A percentile compares a stretch with the other conserved stretches of the same genome.
Evolutionary conservation across 306 rosid species (phyloP).

Genomic region (Vigna radiata): DNA sequence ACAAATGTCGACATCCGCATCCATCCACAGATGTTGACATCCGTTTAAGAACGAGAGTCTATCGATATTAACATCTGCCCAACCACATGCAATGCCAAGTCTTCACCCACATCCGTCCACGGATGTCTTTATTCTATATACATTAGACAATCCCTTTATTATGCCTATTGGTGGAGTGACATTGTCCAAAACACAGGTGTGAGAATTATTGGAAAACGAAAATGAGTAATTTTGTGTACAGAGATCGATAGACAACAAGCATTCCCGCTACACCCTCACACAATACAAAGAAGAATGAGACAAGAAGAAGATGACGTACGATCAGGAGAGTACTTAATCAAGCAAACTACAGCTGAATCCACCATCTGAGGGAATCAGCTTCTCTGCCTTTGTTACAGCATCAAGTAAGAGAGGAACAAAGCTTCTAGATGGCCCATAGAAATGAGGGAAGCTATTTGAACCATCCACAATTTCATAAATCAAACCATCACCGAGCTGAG

Average conservation of each 20-base stretch:
- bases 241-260: not conserved
- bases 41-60: too few relatives aligned
- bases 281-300: conserved; percentile 18
- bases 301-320: conserved; percentile 1
- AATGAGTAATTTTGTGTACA: not conserved
- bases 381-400: conserved; percentile 73
- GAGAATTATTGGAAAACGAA: too few relatives aligned
- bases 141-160: too few relatives aligned
- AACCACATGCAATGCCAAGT: too few relatives aligned
- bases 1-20: too few relatives aligned
- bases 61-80: too few relatives aligned
- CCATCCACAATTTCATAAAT: conserved; percentile 79
- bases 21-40: too few relatives aligned
- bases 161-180: too few relatives aligned
- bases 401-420: conserved; percentile 71
- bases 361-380: conserved; percentile 62
- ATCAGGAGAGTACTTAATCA: conserved; percentile 40
- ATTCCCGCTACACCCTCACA: conserved; percentile 1
- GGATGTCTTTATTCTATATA: too few relatives aligned
- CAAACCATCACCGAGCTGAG: conserved; percentile 87
- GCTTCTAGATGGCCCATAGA: conserved; percentile 83
- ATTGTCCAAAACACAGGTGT: too few relatives aligned
- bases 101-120: too few relatives aligned
- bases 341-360: conserved; percentile 72
- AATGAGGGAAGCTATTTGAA: conserved; percentile 81